A percentile compares a stretch with the other conserved stretches of the same genome.
These are phyloP conservation scores for Malus hybrid DNA, from an alignment of 331 rosid species.

Conservation along the genomic window DNA sequence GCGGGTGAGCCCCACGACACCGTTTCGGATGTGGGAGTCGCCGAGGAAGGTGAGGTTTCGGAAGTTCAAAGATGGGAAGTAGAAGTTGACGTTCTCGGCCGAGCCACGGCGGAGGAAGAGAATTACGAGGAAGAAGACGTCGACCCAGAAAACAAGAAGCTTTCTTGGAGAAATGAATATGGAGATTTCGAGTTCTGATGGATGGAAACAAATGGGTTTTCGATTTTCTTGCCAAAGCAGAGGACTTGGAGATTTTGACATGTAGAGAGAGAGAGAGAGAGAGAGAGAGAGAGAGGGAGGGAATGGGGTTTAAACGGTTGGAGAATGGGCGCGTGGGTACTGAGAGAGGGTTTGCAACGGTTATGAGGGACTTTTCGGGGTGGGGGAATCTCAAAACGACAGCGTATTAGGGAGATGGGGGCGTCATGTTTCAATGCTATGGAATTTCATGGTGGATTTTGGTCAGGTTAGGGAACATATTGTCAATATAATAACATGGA, in stretches of 20 bases:
- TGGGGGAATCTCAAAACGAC: neutral
- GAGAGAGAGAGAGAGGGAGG: neutral
- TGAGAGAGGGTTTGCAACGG: neutral
- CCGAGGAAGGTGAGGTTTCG: constrained; percentile 83
- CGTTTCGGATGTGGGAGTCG: constrained; percentile 65
- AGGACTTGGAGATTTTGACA: neutral
- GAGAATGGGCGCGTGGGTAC: constrained; percentile 15
- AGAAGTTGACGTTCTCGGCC: constrained; percentile 25
- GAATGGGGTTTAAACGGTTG: constrained; percentile 34
- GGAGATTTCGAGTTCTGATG: neutral
- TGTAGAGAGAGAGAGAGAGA: neutral
- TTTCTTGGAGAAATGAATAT: constrained; percentile 28
- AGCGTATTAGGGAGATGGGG: neutral
- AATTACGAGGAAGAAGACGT: neutral
- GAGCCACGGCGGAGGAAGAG: neutral
- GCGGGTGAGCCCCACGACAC: constrained; percentile 62
- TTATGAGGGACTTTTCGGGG: neutral
- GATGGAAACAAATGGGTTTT: constrained; percentile 1
- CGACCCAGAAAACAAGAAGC: constrained; percentile 25
- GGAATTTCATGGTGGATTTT: neutral
- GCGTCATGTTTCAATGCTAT: neutral
- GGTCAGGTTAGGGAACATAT: neutral
- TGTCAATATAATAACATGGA: no score
- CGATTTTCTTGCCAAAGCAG: neutral
- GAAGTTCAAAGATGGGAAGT: constrained; percentile 51